phyloP scores from a whole-genome alignment of 495 filamentous ascomycete genomes.

The Tuber magnatum region DNA sequence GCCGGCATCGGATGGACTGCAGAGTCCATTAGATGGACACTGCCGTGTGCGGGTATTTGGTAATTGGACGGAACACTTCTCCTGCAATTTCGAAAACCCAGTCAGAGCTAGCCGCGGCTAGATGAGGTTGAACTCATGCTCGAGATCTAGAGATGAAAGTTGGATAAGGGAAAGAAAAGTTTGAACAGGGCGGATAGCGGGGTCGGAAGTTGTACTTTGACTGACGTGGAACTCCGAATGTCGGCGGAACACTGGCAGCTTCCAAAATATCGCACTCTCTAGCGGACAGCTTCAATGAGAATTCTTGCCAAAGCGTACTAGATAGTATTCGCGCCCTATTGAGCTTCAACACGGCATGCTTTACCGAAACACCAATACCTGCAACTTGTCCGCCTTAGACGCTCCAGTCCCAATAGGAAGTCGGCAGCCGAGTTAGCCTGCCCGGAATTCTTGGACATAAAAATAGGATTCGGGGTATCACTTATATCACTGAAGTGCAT shows the following conservation, averaged over 20 bases:
- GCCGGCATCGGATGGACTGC: background rate
- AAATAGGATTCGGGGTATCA: background rate
- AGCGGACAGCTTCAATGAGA: background rate
- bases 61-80: background rate
- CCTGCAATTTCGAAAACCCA: background rate
- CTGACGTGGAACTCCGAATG: background rate
- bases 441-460: background rate
- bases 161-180: background rate
- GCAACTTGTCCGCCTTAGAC: no score
- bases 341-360: background rate
- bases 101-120: background rate
- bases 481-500: background rate
- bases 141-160: background rate
- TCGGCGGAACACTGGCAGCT: background rate
- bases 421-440: background rate
- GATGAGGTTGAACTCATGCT: background rate
- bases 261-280: background rate
- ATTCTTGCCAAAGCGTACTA: background rate
- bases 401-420: background rate
- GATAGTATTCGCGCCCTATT: background rate
- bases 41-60: background rate
- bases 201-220: background rate
- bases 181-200: background rate
- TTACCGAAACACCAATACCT: background rate
- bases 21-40: background rate